These are phyloP conservation scores for Eucalyptus pauciflora DNA, from an alignment of 345 rosid species.

Conservation along the genomic window DNA sequence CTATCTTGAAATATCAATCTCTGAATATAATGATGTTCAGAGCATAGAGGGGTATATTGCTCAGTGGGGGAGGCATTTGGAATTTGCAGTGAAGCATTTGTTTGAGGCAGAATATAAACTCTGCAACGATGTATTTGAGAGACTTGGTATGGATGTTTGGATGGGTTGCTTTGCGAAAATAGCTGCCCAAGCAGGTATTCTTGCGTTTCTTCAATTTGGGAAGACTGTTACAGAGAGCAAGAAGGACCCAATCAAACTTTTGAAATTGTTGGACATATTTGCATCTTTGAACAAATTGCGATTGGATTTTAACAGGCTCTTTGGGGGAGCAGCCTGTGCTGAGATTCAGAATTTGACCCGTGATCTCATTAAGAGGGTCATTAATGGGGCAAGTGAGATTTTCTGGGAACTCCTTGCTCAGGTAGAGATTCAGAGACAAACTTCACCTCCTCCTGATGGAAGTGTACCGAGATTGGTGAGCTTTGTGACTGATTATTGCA, in stretches of 20 bases:
- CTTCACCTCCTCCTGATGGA: slow-evolving; percentile 78
- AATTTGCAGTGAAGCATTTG: slow-evolving; percentile 97
- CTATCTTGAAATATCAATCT: slow-evolving; percentile 80
- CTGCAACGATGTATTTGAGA: slow-evolving; percentile 92
- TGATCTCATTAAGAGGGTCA: slow-evolving; percentile 83
- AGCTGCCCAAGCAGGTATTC: slow-evolving; percentile 94
- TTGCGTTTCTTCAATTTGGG: slow-evolving; percentile 90
- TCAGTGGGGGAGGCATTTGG: slow-evolving; percentile 96
- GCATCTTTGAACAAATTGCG: slow-evolving; percentile 79
- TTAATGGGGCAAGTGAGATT: slow-evolving; percentile 85
- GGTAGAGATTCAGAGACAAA: slow-evolving; percentile 82
- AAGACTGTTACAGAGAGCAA: slow-evolving; percentile 89
- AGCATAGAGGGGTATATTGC: slow-evolving; percentile 79
- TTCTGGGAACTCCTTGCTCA: slow-evolving; percentile 93
- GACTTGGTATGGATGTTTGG: slow-evolving; percentile 77
- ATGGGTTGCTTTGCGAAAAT: slow-evolving; percentile 95
- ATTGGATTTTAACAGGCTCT: slow-evolving; percentile 86
- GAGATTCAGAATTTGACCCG: slow-evolving; percentile 94
- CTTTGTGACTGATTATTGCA: slow-evolving; percentile 82
- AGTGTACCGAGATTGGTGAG: slow-evolving; percentile 71
- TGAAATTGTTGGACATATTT: slow-evolving; percentile 84
- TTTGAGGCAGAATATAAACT: slow-evolving; percentile 94
- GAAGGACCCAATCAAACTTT: slow-evolving; percentile 89
- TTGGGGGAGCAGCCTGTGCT: slow-evolving; percentile 88
- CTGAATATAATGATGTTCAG: slow-evolving; percentile 85